These are phyloP conservation scores for Podochytrium sp. DNA, from an alignment of 192 early-diverging fungal species.

Conservation along the genomic window DNA sequence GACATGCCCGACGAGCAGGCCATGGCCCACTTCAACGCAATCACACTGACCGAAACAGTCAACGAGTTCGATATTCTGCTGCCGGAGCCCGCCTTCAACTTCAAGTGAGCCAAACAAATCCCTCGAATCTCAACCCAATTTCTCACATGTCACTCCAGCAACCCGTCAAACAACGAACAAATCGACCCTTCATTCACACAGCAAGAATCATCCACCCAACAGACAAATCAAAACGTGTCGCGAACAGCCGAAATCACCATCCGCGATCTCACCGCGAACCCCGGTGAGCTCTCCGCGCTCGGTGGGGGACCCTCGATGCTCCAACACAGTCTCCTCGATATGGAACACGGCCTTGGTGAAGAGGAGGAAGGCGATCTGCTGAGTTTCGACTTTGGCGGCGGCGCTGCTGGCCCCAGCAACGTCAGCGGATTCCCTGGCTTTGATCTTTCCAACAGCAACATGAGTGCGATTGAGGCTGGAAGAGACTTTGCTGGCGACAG, in stretches of 20 bases:
- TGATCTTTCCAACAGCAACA: too few species aligned
- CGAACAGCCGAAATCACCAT: slow-evolving; percentile 77
- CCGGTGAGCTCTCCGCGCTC: not conserved
- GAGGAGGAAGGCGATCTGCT: slow-evolving; percentile 42
- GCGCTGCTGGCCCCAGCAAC: not conserved
- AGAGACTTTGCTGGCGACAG: slow-evolving; percentile 49
- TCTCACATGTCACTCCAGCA: not conserved
- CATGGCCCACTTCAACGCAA: slow-evolving; percentile 74
- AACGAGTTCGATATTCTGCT: slow-evolving; percentile 93
- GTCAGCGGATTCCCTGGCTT: not conserved
- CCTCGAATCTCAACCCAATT: not conserved
- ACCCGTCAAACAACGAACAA: not conserved
- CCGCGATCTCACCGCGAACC: slow-evolving; percentile 17
- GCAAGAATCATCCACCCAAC: slow-evolving; percentile 8
- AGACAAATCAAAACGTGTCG: slow-evolving; percentile 52
- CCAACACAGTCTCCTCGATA: not conserved
- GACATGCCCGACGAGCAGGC: slow-evolving; percentile 80
- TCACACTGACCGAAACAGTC: slow-evolving; percentile 85
- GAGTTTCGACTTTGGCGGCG: slow-evolving; percentile 36
- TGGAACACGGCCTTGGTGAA: slow-evolving; percentile 17
- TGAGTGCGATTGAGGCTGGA: slow-evolving; percentile 65
- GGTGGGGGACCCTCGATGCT: not conserved
- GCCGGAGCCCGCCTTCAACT: slow-evolving; percentile 66
- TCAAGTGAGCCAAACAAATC: too few species aligned
- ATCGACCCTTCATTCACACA: not conserved